phyloP scores from a whole-genome alignment of 257 asterid species.

The Gentiana dahurica region DNA sequence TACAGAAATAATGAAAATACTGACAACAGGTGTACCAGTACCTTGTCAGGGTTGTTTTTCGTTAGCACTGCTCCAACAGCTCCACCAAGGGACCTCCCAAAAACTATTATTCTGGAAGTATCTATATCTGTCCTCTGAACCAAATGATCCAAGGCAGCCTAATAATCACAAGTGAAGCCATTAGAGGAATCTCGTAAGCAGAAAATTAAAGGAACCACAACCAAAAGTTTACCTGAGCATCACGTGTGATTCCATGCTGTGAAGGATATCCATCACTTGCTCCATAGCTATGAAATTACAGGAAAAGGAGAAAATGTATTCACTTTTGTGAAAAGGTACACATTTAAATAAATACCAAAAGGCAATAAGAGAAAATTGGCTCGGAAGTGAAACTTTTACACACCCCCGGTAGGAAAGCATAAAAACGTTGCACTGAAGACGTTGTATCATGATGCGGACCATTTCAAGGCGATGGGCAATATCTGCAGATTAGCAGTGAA shows the following conservation, averaged over 20 bases:
- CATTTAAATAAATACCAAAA: constrained; percentile 5
- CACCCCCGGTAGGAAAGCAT: constrained; percentile 99
- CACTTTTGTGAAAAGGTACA: background rate
- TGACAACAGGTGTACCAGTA: constrained; percentile 8
- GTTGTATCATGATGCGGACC: constrained; percentile 78
- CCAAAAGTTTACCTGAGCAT: constrained; percentile 74
- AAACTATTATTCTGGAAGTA: constrained; percentile 74
- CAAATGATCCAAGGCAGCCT: constrained; percentile 98
- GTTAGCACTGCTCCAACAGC: constrained; percentile 92
- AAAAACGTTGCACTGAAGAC: constrained; percentile 88
- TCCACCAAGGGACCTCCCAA: constrained; percentile 99
- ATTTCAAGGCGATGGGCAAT: constrained; percentile 99
- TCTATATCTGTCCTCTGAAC: constrained; percentile 86
- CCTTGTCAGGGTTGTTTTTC: constrained; percentile 88
- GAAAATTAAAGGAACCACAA: constrained; percentile 3
- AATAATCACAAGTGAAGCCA: constrained; percentile 9
- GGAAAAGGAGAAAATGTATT: constrained; percentile 9
- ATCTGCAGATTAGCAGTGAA: constrained; percentile 55
- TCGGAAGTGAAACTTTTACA: constrained; percentile 10
- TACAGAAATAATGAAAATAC: background rate
- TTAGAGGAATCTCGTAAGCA: constrained; percentile 9
- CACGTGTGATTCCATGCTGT: constrained; percentile 76
- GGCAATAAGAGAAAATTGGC: constrained; percentile 5
- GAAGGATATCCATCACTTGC: constrained; percentile 98
- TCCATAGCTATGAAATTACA: constrained; percentile 59